Conservation (phyloP, 768 basidiomycete genomes). For the Phylloporus rhodoxanthus region DNA sequence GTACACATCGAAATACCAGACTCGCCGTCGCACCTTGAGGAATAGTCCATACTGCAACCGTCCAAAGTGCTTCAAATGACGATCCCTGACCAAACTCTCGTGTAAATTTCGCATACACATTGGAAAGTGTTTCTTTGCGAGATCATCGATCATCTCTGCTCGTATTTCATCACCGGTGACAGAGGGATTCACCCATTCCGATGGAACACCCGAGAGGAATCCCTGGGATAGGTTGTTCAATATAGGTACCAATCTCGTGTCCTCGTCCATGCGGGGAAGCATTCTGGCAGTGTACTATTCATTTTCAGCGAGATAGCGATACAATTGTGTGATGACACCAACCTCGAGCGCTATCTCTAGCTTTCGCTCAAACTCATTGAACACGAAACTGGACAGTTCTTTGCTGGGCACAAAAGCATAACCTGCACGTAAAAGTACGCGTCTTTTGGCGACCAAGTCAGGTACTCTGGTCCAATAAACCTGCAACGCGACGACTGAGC, state of each 20-base stretch:
- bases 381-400: conserved; percentile 79
- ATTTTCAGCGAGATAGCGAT: conserved; percentile 7
- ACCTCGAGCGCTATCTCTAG: conserved; percentile 78
- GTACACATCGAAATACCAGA: neutral
- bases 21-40: conserved; percentile 62
- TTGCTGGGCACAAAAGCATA: conserved; percentile 82
- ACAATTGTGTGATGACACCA: conserved; percentile 10
- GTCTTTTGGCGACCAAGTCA: conserved; percentile 79
- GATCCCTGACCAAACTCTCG: conserved; percentile 65
- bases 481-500: conserved; percentile 34
- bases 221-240: conserved; percentile 89
- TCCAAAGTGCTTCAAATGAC: conserved; percentile 90
- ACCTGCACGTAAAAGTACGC: conserved; percentile 71
- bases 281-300: conserved; percentile 74
- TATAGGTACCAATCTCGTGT: conserved; percentile 83
- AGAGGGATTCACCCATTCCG: conserved; percentile 64
- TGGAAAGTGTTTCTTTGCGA: conserved; percentile 87
- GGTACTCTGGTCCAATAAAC: conserved; percentile 97
- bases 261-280: conserved; percentile 89
- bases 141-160: conserved; percentile 90
- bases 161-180: conserved; percentile 63
- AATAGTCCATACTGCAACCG: conserved; percentile 90
- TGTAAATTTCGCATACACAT: conserved; percentile 93
- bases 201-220: conserved; percentile 85
- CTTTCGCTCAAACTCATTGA: conserved; percentile 74